These are phyloP conservation scores for Infundibulicybe gibba DNA, from an alignment of 768 basidiomycete genomes.

Conservation along the genomic window DNA sequence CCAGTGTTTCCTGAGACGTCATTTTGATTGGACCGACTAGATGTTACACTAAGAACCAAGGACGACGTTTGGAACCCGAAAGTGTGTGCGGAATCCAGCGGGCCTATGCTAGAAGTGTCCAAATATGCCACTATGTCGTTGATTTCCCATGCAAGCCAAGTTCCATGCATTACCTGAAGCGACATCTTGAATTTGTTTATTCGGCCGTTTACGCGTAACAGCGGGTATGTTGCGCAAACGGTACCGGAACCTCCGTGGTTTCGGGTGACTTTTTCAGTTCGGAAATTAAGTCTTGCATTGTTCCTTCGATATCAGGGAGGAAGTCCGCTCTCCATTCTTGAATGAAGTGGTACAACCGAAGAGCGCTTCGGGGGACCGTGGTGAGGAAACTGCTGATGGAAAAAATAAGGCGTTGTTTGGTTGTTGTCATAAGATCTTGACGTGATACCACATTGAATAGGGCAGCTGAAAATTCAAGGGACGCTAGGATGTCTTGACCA, in stretches of 20 bases:
- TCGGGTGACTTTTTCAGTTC: slow-evolving; percentile 50
- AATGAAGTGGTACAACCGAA: slow-evolving; percentile 72
- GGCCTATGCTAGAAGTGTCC: slow-evolving; percentile 30
- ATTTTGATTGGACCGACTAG: slow-evolving; percentile 36
- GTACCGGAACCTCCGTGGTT: slow-evolving; percentile 27
- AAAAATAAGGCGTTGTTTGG: slow-evolving; percentile 39
- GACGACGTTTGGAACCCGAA: slow-evolving; percentile 68
- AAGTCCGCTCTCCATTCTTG: slow-evolving; percentile 84
- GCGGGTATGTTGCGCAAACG: slow-evolving; percentile 21
- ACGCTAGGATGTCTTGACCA: slow-evolving; percentile 59
- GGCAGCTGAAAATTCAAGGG: slow-evolving; percentile 44
- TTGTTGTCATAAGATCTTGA: slow-evolving; percentile 37
- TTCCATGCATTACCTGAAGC: slow-evolving; percentile 84
- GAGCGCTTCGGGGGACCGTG: slow-evolving; percentile 75
- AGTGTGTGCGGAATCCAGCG: slow-evolving; percentile 28
- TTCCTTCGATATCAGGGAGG: slow-evolving; percentile 68
- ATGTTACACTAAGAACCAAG: slow-evolving; percentile 53
- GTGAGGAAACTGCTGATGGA: slow-evolving; percentile 43
- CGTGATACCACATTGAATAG: slow-evolving; percentile 43
- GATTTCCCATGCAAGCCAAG: slow-evolving; percentile 79
- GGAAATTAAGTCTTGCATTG: slow-evolving; percentile 58
- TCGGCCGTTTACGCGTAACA: slow-evolving; percentile 49
- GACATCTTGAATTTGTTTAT: slow-evolving; percentile 52
- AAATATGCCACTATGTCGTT: slow-evolving; percentile 45
- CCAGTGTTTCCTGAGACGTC: slow-evolving; percentile 38